A percentile compares a stretch with the other conserved stretches of the same genome.
phyloP scores from a whole-genome alignment of 106 monocot genomes.

The Acanthochlamys bracteata region DNA sequence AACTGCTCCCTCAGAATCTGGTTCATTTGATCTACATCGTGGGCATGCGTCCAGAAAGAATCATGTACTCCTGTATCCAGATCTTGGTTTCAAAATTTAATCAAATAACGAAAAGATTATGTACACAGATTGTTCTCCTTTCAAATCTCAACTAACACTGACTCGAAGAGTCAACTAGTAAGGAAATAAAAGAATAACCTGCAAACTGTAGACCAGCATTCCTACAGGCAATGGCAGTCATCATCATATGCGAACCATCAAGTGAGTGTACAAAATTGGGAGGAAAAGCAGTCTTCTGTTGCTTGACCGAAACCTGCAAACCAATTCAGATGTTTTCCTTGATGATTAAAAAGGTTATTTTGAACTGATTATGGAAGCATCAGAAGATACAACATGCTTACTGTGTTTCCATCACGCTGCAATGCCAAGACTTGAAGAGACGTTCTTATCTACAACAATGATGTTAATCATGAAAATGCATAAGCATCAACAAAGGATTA shows the following conservation, averaged over 20 bases:
- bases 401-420: constrained; percentile 42
- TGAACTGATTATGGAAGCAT: not conserved
- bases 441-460: constrained; percentile 59
- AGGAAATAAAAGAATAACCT: constrained; percentile 24
- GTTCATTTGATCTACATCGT: constrained; percentile 85
- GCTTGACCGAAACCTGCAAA: constrained; percentile 64
- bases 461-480: not conserved
- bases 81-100: not conserved
- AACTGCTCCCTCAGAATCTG: constrained; percentile 72
- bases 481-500: not conserved
- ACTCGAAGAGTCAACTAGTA: not conserved
- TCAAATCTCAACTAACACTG: not conserved
- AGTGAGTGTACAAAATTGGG: constrained; percentile 97
- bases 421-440: constrained; percentile 67
- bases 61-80: constrained; percentile 74
- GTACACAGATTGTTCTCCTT: not conserved
- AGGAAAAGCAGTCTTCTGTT: constrained; percentile 87
- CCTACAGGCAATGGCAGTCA: constrained; percentile 87
- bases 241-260: constrained; percentile 99
- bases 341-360: not conserved
- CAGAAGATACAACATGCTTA: constrained; percentile 17
- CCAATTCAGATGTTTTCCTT: not conserved
- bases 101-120: not conserved
- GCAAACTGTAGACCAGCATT: constrained; percentile 72
- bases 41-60: constrained; percentile 91